Evolutionary conservation across 2,329 filamentous ascomycete genomes (phyloP), one percentile per base, ranked within the genome.

Genomic region (Alternaria hordeiaustralica): DNA sequence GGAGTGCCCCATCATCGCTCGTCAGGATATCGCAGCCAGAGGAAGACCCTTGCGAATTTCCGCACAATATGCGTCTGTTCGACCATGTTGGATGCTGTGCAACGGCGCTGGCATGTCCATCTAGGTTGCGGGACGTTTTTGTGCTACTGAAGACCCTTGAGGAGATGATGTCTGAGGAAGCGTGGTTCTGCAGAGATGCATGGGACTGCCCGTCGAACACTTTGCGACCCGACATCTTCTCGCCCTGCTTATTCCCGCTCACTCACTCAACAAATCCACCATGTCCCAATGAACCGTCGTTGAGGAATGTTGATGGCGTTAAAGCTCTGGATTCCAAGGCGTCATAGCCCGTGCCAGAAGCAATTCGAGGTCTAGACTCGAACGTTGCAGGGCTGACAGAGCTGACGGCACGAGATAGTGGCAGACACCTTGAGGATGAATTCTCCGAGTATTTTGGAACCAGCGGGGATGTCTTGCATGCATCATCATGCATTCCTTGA

Each of bases 171-270:
- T 61, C 63, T 55, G 45, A 65, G 56, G 70, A 75, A 66, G 65
- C 67, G 63, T 75, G 71, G 68, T 75, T 73, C 47, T 65, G 63
- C 47, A 75, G 59, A 58, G 67, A 73, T 15, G 66, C 69, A 57
- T 71, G 70, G 69, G 63, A 68, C 36, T 55, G 51, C 58, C 66
- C 61, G 57, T 67, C 69, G 58, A 67, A 68, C 43, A 56, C 64
- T 57, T 64, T 68, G 50, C 44, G 41, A 47, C 67, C 59, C 43
- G 57, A 44, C 50, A 53, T 62, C 30, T 53, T 46, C 15, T 68
- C 56, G 45, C 54, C 58, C 47, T 65, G 51, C 36, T 59, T 56
- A 21, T 47, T 55, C 25, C 60, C 55, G 23, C 54, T 66, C 46
- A 61, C 26, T 25, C 62, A 58, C 30, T 67, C 64, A 49, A 60